Conservation (phyloP, 108 stramenopile genomes). For the Pseudonitzschia multistriata region DNA sequence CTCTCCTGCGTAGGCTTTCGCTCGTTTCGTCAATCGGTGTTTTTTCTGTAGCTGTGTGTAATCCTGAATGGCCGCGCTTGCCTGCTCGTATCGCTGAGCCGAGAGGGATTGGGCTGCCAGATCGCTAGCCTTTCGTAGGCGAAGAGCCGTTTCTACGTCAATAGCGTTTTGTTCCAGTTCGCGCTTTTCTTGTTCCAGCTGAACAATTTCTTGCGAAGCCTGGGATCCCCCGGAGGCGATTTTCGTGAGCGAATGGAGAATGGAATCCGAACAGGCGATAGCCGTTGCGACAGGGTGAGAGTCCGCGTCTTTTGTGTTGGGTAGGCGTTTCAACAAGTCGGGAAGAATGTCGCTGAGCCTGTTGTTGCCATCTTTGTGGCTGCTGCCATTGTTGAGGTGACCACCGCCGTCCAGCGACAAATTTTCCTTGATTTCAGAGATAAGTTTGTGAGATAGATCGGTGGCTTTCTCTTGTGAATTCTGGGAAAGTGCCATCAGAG, state of each 20-base stretch:
- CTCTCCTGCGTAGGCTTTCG: slow-evolving; percentile 56
- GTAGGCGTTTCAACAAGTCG: slow-evolving; percentile 14
- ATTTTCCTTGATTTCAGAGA: slow-evolving; percentile 4
- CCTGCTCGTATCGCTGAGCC: slow-evolving; percentile 51
- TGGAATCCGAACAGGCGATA: slow-evolving; percentile 68
- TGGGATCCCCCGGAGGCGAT: slow-evolving; percentile 80
- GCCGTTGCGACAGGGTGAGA: slow-evolving; percentile 52
- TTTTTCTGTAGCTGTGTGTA: slow-evolving; percentile 34
- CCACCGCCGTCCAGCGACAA: background rate
- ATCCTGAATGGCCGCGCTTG: slow-evolving; percentile 57
- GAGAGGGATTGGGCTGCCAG: slow-evolving; percentile 48
- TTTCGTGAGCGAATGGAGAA: slow-evolving; percentile 73
- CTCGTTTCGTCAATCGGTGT: slow-evolving; percentile 32
- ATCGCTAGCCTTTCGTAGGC: slow-evolving; percentile 48
- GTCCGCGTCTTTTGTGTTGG: slow-evolving; percentile 21
- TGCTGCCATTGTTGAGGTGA: background rate
- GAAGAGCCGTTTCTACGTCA: slow-evolving; percentile 65
- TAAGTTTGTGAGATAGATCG: slow-evolving; percentile 39
- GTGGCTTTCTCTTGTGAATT: slow-evolving; percentile 35
- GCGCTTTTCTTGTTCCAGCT: slow-evolving; percentile 68
- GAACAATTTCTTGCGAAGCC: slow-evolving; percentile 75
- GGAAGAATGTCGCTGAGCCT: slow-evolving; percentile 18
- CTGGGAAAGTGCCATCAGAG: slow-evolving; percentile 45
- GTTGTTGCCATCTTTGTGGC: background rate
- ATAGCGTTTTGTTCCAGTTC: slow-evolving; percentile 56